phyloP scores from a whole-genome alignment of 495 filamentous ascomycete species.

The Cercophora samala region DNA sequence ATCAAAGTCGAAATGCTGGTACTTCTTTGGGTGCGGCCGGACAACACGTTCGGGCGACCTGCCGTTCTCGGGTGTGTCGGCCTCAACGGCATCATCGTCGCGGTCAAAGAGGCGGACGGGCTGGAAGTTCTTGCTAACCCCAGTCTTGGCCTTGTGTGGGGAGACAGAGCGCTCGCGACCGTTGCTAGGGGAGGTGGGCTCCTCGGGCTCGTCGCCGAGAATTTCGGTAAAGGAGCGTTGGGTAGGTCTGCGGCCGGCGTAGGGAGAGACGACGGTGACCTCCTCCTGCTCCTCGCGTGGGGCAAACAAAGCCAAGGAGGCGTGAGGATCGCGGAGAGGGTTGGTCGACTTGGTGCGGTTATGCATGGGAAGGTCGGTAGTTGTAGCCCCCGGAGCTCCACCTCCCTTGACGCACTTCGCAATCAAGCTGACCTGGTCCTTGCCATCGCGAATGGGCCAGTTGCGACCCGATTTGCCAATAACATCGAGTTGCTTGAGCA shows the following conservation, averaged over 20 bases:
- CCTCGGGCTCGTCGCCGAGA: constrained; percentile 44
- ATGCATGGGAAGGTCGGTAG: constrained; percentile 30
- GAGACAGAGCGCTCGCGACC: constrained; percentile 42
- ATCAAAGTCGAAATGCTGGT: constrained; percentile 81
- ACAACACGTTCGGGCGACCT: constrained; percentile 48
- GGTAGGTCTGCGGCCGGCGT: constrained; percentile 43
- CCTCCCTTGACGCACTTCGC: constrained; percentile 46
- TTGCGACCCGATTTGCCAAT: constrained; percentile 83
- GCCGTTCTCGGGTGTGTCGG: constrained; percentile 37
- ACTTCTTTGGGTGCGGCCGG: constrained; percentile 67
- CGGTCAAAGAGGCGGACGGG: constrained; percentile 68
- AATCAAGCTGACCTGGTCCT: constrained; percentile 78
- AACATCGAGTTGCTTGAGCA: constrained; percentile 88
- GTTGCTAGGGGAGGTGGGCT: constrained; percentile 48
- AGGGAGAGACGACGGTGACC: constrained; percentile 51
- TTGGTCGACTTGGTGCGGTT: constrained; percentile 49
- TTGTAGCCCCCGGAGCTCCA: constrained; percentile 20
- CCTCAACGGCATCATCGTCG: constrained; percentile 46
- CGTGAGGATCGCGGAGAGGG: constrained; percentile 63
- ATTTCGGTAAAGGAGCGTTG: constrained; percentile 54
- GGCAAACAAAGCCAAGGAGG: constrained; percentile 69
- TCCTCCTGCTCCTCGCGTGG: constrained; percentile 53
- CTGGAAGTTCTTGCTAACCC: constrained; percentile 66
- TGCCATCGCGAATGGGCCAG: constrained; percentile 91
- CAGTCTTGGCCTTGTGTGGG: constrained; percentile 54